Percentiles rank a stretch among this genome's conserved stretches.
Conservation (phyloP, 345 rosid species). For the Murraya paniculata region DNA sequence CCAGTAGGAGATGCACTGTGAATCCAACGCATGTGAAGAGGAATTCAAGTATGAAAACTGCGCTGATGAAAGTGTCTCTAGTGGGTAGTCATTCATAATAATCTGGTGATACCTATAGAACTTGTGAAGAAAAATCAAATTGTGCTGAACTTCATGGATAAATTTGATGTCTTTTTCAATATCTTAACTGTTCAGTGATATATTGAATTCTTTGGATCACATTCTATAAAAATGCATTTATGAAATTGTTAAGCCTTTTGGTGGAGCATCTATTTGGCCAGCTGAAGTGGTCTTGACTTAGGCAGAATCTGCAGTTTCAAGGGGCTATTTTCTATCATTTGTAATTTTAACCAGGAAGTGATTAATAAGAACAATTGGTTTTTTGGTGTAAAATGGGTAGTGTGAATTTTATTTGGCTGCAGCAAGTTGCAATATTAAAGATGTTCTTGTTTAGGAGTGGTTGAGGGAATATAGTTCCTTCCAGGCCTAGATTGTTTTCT, state of each 20-base stretch:
- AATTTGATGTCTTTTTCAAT: not conserved
- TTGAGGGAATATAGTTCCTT: not conserved
- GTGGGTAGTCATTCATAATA: not conserved
- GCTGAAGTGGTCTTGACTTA: not conserved
- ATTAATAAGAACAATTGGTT: not conserved
- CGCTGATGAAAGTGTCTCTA: not conserved
- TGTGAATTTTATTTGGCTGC: not conserved
- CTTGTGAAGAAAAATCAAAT: not conserved
- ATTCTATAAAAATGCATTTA: not conserved
- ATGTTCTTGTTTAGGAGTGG: not conserved
- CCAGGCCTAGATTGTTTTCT: not conserved
- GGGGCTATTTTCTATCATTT: not conserved
- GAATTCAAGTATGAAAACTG: not conserved
- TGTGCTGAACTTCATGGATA: not conserved
- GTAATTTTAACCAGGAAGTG: not conserved
- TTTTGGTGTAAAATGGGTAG: not conserved
- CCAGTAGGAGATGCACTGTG: not conserved
- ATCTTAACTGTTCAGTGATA: not conserved
- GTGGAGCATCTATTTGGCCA: not conserved
- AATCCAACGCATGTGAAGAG: constrained; percentile 1
- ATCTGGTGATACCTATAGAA: not conserved
- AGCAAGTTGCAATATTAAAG: not conserved
- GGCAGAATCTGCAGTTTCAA: not conserved
- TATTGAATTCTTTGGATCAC: not conserved
- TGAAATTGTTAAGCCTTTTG: not conserved